phyloP scores from a whole-genome alignment of 768 basidiomycete genomes.

The Boletus pseudo-olivaceus region DNA sequence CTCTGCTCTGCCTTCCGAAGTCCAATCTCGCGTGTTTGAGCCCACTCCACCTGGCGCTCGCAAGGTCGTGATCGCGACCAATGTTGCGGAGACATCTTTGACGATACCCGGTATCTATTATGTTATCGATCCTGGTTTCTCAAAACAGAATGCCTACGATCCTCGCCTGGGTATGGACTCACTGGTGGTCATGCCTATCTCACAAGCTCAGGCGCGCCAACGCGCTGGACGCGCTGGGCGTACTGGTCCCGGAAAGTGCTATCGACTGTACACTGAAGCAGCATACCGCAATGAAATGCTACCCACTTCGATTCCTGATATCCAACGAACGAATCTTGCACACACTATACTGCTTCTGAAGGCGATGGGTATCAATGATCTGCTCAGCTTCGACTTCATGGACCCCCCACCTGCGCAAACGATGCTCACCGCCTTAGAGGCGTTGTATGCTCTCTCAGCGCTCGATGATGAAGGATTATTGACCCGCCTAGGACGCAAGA shows the following conservation, averaged over 20 bases:
- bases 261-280: constrained; percentile 96
- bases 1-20: constrained; percentile 95
- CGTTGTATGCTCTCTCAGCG: constrained; percentile 91
- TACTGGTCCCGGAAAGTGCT: constrained; percentile 97
- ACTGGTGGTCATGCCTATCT: constrained; percentile 96
- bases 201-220: constrained; percentile 96
- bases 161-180: constrained; percentile 98
- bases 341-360: constrained; percentile 93
- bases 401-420: constrained; percentile 97
- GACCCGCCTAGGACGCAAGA: constrained; percentile 93
- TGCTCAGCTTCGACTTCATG: constrained; percentile 99
- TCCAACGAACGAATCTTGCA: constrained; percentile 91
- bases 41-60: constrained; percentile 97
- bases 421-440: constrained; percentile 93
- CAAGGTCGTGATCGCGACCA: constrained; percentile 99
- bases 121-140: constrained; percentile 97
- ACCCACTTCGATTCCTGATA: constrained; percentile 95
- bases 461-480: constrained; percentile 95
- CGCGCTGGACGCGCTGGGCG: constrained; percentile 95
- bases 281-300: constrained; percentile 99
- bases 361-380: constrained; percentile 98
- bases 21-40: constrained; percentile 97
- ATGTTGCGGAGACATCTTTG: constrained; percentile 97
- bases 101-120: constrained; percentile 99
- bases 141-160: constrained; percentile 98